phyloP scores from a whole-genome alignment of 2,329 filamentous ascomycete species.

The Leptographium lundbergii region DNA sequence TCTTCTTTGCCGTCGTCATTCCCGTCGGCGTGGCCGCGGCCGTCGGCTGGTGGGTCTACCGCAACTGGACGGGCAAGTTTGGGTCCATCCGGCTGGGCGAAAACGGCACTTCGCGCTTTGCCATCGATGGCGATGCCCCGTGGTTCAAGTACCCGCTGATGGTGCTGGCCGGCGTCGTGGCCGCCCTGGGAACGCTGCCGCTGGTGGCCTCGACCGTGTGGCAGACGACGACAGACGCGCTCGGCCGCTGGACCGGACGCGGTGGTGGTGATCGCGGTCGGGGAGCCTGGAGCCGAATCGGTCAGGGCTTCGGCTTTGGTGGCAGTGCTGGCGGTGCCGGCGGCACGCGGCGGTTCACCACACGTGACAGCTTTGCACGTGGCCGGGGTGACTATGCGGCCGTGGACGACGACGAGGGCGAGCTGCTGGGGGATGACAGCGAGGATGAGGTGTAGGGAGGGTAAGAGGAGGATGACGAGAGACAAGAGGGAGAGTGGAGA shows the following conservation, averaged over 20 bases:
- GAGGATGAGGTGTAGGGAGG: slow-evolving; percentile 61
- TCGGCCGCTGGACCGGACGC: slow-evolving; percentile 27
- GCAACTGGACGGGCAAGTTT: slow-evolving; percentile 78
- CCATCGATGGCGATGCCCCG: slow-evolving; percentile 53
- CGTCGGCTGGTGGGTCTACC: slow-evolving; percentile 75
- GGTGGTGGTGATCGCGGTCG: slow-evolving; percentile 30
- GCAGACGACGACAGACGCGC: slow-evolving; percentile 44
- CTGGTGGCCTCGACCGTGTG: slow-evolving; percentile 61
- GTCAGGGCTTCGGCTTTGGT: slow-evolving; percentile 6
- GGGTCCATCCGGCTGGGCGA: slow-evolving; percentile 88
- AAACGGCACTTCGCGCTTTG: slow-evolving; percentile 21
- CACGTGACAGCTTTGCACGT: slow-evolving; percentile 76
- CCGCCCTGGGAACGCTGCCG: slow-evolving; percentile 50
- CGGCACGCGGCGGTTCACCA: slow-evolving; percentile 62
- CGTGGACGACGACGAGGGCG: slow-evolving; percentile 88
- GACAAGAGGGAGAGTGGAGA: neutral
- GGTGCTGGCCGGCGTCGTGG: slow-evolving; percentile 50
- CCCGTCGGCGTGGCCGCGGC: slow-evolving; percentile 59
- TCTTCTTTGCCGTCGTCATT: slow-evolving; percentile 70
- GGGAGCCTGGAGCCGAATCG: slow-evolving; percentile 34
- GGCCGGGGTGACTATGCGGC: slow-evolving; percentile 77
- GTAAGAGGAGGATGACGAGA: slow-evolving; percentile 51
- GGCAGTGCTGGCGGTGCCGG: slow-evolving; percentile 33
- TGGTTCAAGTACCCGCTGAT: slow-evolving; percentile 78
- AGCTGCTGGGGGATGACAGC: slow-evolving; percentile 83